A percentile compares a stretch with the other conserved stretches of the same genome.
phyloP scores from a whole-genome alignment of 331 rosid genomes.

The Saraca asoca region DNA sequence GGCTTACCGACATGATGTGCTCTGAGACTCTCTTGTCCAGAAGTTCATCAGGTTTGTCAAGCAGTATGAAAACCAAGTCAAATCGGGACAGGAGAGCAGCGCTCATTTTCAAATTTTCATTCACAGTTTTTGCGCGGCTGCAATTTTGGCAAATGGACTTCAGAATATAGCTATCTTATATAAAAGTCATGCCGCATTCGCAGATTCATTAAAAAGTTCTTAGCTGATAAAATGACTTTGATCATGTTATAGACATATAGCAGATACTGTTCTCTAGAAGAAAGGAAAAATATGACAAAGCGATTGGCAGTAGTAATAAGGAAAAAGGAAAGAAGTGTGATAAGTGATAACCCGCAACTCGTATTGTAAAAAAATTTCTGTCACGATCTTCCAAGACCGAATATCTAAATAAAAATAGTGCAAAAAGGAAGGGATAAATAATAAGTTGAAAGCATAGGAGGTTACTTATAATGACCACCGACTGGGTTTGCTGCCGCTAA shows the following conservation, averaged over 20 bases:
- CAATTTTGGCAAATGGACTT: constrained; percentile 35
- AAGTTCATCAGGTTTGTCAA: constrained; percentile 94
- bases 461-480: constrained; percentile 95
- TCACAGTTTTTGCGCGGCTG: constrained; percentile 97
- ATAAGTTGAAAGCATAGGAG: constrained; percentile 23
- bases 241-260: constrained; percentile 7
- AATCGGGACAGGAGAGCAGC: constrained; percentile 88
- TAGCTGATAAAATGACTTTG: constrained; percentile 19
- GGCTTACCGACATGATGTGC: constrained; percentile 96
- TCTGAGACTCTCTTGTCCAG: constrained; percentile 87
- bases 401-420: constrained; percentile 9
- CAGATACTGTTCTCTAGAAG: background rate
- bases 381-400: constrained; percentile 11
- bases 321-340: background rate
- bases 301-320: background rate
- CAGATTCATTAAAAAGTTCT: constrained; percentile 15
- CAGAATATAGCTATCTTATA: constrained; percentile 27
- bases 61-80: constrained; percentile 91
- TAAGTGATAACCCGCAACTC: constrained; percentile 4
- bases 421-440: constrained; percentile 21
- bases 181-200: constrained; percentile 26
- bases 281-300: constrained; percentile 3
- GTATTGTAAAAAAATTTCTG: background rate
- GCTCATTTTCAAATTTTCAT: constrained; percentile 92
- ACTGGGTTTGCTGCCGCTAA: constrained; percentile 95